These are phyloP conservation scores for Cercophora sp. DNA, from an alignment of 495 filamentous ascomycete genomes.

Conservation along the genomic window DNA sequence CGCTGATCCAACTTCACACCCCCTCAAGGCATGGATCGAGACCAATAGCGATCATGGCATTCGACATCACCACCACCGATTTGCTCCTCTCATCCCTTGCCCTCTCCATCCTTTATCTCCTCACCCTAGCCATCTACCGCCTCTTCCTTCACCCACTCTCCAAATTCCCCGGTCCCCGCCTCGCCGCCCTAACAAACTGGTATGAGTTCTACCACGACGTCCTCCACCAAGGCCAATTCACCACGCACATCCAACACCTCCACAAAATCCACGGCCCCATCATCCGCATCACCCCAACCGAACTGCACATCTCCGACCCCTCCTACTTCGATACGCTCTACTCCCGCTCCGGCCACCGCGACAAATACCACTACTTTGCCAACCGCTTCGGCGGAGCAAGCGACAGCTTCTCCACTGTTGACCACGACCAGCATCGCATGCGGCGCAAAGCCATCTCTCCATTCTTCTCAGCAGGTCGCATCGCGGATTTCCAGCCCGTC, in stretches of 20 bases:
- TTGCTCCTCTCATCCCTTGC: neutral
- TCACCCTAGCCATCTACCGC: conserved; percentile 35
- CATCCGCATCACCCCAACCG: conserved; percentile 4
- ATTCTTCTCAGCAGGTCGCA: neutral
- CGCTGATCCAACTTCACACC: too few species aligned
- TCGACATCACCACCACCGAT: neutral
- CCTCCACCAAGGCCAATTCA: neutral
- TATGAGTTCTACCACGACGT: conserved; percentile 44
- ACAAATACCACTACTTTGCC: neutral
- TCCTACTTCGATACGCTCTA: conserved; percentile 2
- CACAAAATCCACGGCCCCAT: neutral
- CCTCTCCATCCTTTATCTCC: too few species aligned
- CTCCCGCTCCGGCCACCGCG: neutral
- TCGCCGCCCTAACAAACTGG: conserved; percentile 44
- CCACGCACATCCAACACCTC: neutral
- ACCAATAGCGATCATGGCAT: too few species aligned
- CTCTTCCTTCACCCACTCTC: conserved; percentile 47
- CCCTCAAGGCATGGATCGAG: too few species aligned
- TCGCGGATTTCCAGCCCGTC: neutral
- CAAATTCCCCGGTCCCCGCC: conserved; percentile 46
- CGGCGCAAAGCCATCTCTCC: neutral
- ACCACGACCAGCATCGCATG: conserved; percentile 2
- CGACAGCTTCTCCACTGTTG: conserved; percentile 1
- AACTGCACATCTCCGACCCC: conserved; percentile 4
- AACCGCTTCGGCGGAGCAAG: conserved; percentile 1